These are phyloP conservation scores for Leccinum variicolor DNA, from an alignment of 768 basidiomycete genomes.

Conservation along the genomic window DNA sequence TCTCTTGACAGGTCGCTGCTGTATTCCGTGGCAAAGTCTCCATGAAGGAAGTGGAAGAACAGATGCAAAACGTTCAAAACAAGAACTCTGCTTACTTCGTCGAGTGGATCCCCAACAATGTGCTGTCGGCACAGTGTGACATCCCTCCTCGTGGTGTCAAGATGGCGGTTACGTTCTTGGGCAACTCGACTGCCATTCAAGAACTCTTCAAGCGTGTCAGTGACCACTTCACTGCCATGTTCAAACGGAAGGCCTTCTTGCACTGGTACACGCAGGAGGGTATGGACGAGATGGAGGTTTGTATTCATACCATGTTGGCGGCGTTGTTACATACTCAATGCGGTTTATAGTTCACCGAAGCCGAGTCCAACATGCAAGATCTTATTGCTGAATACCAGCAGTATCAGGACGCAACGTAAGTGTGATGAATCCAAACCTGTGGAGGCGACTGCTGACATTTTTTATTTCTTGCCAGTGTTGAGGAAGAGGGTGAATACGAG, in stretches of 20 bases:
- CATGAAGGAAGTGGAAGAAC: slow-evolving; percentile 99
- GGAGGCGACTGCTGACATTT: slow-evolving; percentile 9
- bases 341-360: slow-evolving; percentile 78
- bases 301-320: slow-evolving; percentile 10
- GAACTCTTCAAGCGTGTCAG: slow-evolving; percentile 98
- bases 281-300: slow-evolving; percentile 96
- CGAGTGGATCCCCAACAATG: slow-evolving; percentile 99
- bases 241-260: slow-evolving; percentile 97
- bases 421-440: slow-evolving; percentile 13
- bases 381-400: slow-evolving; percentile 97
- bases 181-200: slow-evolving; percentile 96
- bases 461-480: slow-evolving; percentile 46
- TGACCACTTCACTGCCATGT: slow-evolving; percentile 99
- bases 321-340: background rate
- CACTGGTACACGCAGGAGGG: slow-evolving; percentile 99
- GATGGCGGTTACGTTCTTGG: slow-evolving; percentile 97
- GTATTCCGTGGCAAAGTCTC: slow-evolving; percentile 99
- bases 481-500: slow-evolving; percentile 89
- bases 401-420: slow-evolving; percentile 91
- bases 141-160: slow-evolving; percentile 93
- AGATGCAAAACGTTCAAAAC: slow-evolving; percentile 96
- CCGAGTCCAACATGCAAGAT: slow-evolving; percentile 99
- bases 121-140: slow-evolving; percentile 96
- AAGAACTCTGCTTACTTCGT: slow-evolving; percentile 99
- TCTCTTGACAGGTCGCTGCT: slow-evolving; percentile 64